phyloP scores from a whole-genome alignment of 2,329 filamentous ascomycete genomes.

The Kalaharituber pfeilii region DNA sequence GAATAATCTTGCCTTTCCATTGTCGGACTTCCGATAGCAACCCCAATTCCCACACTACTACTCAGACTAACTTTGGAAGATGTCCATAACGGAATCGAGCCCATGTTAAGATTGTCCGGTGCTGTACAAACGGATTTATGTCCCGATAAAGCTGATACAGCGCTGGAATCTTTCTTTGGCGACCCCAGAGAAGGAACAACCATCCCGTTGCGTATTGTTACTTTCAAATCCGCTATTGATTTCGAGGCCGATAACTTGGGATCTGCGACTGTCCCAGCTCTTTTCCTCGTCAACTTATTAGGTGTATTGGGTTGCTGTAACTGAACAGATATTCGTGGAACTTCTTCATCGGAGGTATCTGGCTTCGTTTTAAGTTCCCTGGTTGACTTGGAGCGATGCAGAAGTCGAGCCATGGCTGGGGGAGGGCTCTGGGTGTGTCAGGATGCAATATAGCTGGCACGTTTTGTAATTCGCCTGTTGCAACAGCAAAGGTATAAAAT shows the following conservation, averaged over 20 bases:
- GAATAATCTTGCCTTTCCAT: background rate
- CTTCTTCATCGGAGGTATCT: background rate
- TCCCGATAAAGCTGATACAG: background rate
- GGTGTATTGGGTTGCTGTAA: background rate
- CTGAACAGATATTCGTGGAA: background rate
- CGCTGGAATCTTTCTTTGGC: background rate
- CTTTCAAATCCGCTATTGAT: background rate
- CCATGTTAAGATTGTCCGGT: background rate
- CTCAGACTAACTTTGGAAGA: background rate
- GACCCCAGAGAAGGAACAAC: background rate
- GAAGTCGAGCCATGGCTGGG: background rate
- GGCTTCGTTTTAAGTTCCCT: background rate
- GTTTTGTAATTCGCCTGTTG: too few relatives aligned
- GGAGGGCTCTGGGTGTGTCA: background rate
- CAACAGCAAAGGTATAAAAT: background rate
- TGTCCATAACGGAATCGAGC: background rate
- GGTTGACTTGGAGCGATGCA: background rate
- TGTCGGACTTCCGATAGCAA: background rate
- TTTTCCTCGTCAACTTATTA: background rate
- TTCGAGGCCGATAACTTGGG: background rate
- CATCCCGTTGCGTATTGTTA: background rate
- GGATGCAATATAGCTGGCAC: background rate
- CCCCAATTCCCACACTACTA: background rate
- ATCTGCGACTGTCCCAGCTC: background rate
- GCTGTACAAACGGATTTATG: background rate